Evolutionary conservation across 768 basidiomycete species (phyloP).

Genomic region (Lepiota brunneoincarnata): DNA sequence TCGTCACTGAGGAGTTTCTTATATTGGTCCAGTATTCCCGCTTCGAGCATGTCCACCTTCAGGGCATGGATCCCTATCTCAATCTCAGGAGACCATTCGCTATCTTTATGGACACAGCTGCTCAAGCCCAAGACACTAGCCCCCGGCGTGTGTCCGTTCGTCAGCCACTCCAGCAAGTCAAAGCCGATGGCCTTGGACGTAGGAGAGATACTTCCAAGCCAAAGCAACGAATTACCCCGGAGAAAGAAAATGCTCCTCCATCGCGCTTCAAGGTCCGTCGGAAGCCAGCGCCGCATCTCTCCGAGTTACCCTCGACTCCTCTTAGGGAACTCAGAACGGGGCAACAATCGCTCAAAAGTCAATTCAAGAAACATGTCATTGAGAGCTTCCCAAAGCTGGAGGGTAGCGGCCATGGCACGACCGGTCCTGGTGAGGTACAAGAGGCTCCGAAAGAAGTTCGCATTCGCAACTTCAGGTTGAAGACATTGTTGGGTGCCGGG

Average conservation of each 20-base stretch:
- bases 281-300: conserved; percentile 15
- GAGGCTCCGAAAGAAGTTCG: not conserved
- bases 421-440: not conserved
- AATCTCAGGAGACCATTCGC: not conserved
- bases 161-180: not conserved
- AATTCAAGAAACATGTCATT: not conserved
- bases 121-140: not conserved
- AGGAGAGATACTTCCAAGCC: not conserved
- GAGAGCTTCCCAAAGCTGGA: conserved; percentile 1
- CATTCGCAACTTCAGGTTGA: conserved; percentile 8
- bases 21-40: not conserved
- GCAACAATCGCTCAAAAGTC: not conserved
- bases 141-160: not conserved
- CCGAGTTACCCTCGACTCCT: not conserved
- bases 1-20: not conserved
- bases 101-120: not conserved
- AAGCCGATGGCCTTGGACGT: not conserved
- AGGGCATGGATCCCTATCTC: not conserved
- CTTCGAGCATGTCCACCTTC: not conserved
- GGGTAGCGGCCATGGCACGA: not conserved
- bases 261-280: conserved; percentile 9
- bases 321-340: not conserved
- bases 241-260: conserved; percentile 5
- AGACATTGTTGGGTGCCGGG: conserved; percentile 14
- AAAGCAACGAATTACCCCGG: not conserved